A percentile compares a stretch with the other conserved stretches of the same genome.
These are phyloP conservation scores for Auricularia sp. DNA, from an alignment of 768 basidiomycete genomes.

Conservation along the genomic window DNA sequence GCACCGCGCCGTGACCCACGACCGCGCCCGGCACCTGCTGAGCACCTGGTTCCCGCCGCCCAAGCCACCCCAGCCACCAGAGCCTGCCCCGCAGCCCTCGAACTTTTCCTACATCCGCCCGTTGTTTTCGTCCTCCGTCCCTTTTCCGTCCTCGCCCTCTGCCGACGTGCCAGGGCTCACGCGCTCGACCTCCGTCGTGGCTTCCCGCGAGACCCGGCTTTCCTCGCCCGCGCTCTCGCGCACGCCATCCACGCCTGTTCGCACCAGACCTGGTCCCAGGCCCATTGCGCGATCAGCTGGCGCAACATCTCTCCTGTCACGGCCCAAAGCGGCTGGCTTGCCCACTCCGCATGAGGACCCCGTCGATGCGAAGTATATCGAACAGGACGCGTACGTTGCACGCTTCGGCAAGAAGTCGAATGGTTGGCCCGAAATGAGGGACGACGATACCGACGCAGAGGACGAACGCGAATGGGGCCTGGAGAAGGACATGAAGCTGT, in stretches of 20 bases:
- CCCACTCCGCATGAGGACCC: not conserved
- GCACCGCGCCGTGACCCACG: slow-evolving; percentile 67
- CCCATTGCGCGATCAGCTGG: not conserved
- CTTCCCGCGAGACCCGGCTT: not conserved
- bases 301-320: not conserved
- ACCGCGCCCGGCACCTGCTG: slow-evolving; percentile 72
- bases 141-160: slow-evolving; percentile 32
- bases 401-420: slow-evolving; percentile 48
- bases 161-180: not conserved
- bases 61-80: slow-evolving; percentile 53
- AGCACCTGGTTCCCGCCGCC: slow-evolving; percentile 86
- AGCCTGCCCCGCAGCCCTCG: slow-evolving; percentile 49
- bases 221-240: not conserved
- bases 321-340: not conserved
- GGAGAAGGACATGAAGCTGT: slow-evolving; percentile 76
- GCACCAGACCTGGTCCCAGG: not conserved
- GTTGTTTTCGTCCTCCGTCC: slow-evolving; percentile 65
- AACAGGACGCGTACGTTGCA: not conserved
- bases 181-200: slow-evolving; percentile 3
- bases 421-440: slow-evolving; percentile 43
- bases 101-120: slow-evolving; percentile 71
- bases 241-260: not conserved
- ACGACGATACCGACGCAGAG: slow-evolving; percentile 16
- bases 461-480: slow-evolving; percentile 66
- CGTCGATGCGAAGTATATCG: not conserved